Evolutionary conservation across 192 early-diverging fungal species (phyloP).

Genomic region (Dissophora ornata): DNA sequence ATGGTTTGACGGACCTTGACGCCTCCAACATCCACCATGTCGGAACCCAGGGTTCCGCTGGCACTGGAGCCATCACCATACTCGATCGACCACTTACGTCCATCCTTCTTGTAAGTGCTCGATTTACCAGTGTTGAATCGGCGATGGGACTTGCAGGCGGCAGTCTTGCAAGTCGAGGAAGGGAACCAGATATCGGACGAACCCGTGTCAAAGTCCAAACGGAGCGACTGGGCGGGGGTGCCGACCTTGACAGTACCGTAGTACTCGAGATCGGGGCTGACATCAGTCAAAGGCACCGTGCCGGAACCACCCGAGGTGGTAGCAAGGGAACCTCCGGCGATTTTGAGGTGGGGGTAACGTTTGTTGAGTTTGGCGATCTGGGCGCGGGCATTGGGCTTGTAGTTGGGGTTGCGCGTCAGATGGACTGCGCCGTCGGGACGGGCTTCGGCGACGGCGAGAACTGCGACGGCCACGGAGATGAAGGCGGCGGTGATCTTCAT

Average conservation of each 20-base stretch:
- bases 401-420: conserved; percentile 4
- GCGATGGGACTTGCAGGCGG: conserved; percentile 56
- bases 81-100: conserved; percentile 65
- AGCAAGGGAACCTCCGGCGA: neutral
- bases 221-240: conserved; percentile 1
- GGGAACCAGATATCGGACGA: conserved; percentile 70
- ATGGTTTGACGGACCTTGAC: conserved; percentile 69
- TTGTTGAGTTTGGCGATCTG: conserved; percentile 11
- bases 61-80: conserved; percentile 70
- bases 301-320: neutral
- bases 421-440: neutral
- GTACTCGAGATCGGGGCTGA: neutral
- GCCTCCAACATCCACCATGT: conserved; percentile 71
- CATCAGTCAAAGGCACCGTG: neutral
- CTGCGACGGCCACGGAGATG: conserved; percentile 6
- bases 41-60: conserved; percentile 50
- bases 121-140: conserved; percentile 60
- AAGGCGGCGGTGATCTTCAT: conserved; percentile 6
- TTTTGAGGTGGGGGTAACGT: neutral
- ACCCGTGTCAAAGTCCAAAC: conserved; percentile 33
- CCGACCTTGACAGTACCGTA: conserved; percentile 11
- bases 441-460: conserved; percentile 11
- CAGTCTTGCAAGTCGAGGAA: conserved; percentile 51
- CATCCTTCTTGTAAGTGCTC: conserved; percentile 63
- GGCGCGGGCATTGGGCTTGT: neutral